Conservation (phyloP, 805 yeast genomes). For the Lipomyces oligophaga region DNA sequence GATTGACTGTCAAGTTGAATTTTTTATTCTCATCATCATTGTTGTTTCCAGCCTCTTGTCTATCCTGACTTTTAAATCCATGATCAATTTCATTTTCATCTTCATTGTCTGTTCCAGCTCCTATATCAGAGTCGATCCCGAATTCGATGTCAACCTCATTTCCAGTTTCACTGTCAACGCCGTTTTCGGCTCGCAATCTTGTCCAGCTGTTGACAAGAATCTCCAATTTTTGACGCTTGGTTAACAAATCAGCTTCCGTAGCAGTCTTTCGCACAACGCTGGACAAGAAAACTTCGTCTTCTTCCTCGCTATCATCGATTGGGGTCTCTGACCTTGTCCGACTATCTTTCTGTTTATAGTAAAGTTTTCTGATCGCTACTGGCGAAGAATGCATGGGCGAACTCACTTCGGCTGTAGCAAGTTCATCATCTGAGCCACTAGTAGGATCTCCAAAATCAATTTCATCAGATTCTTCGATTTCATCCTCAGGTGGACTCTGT, state of each 20-base stretch:
- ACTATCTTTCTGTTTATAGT: neutral
- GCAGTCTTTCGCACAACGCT: no score
- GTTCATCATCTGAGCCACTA: neutral
- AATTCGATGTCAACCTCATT: neutral
- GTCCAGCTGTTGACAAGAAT: no score
- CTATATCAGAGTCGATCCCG: no score
- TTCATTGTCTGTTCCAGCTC: neutral
- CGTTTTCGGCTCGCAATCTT: no score
- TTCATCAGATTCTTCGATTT: neutral
- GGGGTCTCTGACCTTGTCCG: neutral
- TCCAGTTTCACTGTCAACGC: neutral
- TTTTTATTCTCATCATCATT: conserved; percentile 3
- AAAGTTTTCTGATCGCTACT: neutral
- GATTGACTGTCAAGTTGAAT: no score
- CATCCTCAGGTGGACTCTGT: no score
- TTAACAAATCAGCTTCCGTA: neutral
- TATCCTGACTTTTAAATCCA: neutral
- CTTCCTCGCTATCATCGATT: conserved; percentile 5
- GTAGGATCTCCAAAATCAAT: neutral
- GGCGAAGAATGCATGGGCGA: neutral
- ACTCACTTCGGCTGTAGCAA: neutral
- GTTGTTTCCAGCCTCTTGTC: neutral
- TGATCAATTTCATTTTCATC: neutral
- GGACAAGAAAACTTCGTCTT: no score
- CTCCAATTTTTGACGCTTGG: no score